These are phyloP conservation scores for Arabidopsis suecica DNA, from an alignment of 345 rosid genomes.

Conservation along the genomic window DNA sequence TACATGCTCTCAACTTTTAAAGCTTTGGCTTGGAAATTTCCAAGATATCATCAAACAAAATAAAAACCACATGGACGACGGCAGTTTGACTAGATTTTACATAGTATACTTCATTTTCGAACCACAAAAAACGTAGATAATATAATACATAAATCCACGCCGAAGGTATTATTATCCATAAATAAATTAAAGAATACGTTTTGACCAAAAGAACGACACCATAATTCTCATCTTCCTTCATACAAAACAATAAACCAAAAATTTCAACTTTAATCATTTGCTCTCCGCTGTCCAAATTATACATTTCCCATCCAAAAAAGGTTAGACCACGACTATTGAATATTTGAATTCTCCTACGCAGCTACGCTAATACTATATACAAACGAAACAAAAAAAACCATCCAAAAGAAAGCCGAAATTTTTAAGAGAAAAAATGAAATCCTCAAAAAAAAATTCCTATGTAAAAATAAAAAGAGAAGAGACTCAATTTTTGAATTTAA, in stretches of 20 bases:
- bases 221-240: slow-evolving; percentile 3
- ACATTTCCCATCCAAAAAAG: slow-evolving; percentile 38
- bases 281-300: slow-evolving; percentile 34
- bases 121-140: too few relatives aligned
- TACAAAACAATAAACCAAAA: neutral
- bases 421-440: slow-evolving; percentile 31
- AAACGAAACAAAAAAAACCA: neutral
- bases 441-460: slow-evolving; percentile 24
- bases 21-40: neutral
- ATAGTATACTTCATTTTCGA: neutral
- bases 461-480: slow-evolving; percentile 1
- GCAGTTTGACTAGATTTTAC: neutral
- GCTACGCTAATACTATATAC: slow-evolving; percentile 30
- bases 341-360: slow-evolving; percentile 19
- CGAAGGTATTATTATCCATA: neutral
- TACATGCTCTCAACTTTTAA: neutral
- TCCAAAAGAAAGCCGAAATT: neutral
- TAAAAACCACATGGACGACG: neutral
- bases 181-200: neutral
- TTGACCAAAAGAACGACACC: slow-evolving; percentile 29
- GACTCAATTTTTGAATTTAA: neutral
- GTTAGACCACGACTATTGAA: slow-evolving; percentile 40
- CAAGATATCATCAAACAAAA: neutral
- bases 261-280: slow-evolving; percentile 25
- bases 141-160: neutral